Evolutionary conservation across 2,329 filamentous ascomycete species (phyloP).

Genomic region (Cryoendolithus antarcticus): DNA sequence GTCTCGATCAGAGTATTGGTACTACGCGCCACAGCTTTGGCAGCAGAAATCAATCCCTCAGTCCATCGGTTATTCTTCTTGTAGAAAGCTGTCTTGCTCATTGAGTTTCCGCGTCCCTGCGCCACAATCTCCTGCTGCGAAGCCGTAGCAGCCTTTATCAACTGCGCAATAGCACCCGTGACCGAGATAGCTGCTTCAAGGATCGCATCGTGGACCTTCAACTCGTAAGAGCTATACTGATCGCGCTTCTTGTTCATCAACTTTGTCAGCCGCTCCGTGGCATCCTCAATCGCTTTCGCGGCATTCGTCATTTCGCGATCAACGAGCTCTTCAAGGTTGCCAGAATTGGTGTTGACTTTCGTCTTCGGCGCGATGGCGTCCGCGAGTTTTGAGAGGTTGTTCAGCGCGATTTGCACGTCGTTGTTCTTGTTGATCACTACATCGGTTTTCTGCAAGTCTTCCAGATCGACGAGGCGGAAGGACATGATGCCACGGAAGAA

Average conservation of each 20-base stretch:
- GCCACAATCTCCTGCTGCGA: slow-evolving; percentile 96
- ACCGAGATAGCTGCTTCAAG: slow-evolving; percentile 86
- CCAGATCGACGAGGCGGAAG: slow-evolving; percentile 82
- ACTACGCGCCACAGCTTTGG: slow-evolving; percentile 85
- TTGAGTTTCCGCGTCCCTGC: slow-evolving; percentile 65
- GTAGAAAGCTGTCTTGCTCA: slow-evolving; percentile 85
- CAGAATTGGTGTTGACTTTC: slow-evolving; percentile 64
- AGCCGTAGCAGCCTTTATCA: slow-evolving; percentile 87
- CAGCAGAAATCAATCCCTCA: slow-evolving; percentile 89
- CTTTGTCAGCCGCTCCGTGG: slow-evolving; percentile 76
- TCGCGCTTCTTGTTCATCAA: slow-evolving; percentile 94
- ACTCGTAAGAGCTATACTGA: slow-evolving; percentile 87
- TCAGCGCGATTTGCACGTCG: slow-evolving; percentile 86
- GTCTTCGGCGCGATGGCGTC: slow-evolving; percentile 76
- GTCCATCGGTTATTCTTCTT: slow-evolving; percentile 99
- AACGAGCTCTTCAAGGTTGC: slow-evolving; percentile 85
- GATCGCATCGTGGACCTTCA: slow-evolving; percentile 91
- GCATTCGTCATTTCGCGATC: slow-evolving; percentile 86
- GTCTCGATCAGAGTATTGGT: slow-evolving; percentile 98
- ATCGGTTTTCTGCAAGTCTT: slow-evolving; percentile 84
- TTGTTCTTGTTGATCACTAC: slow-evolving; percentile 97
- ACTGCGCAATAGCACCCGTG: slow-evolving; percentile 80
- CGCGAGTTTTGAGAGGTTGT: slow-evolving; percentile 84
- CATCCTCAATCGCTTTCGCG: slow-evolving; percentile 87
- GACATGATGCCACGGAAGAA: slow-evolving; percentile 94